These are phyloP conservation scores for Pythium vanterpoolii DNA, from an alignment of 352 stramenopile species.

Conservation along the genomic window DNA sequence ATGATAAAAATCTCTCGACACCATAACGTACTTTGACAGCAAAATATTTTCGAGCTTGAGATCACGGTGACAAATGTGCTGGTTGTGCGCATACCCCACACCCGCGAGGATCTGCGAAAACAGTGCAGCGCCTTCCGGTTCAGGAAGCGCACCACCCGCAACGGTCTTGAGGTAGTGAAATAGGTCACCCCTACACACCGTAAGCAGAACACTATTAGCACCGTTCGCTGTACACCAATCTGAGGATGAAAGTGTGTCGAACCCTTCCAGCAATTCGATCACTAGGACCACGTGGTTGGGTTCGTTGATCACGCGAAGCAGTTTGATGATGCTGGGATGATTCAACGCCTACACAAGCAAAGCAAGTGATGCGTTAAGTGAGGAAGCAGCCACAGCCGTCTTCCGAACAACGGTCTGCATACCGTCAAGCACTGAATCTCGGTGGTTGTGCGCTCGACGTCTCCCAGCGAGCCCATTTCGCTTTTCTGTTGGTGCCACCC, in stretches of 20 bases:
- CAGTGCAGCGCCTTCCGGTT: constrained; percentile 58
- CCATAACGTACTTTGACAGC: constrained; percentile 55
- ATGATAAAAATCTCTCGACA: too few species aligned
- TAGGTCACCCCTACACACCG: constrained; percentile 53
- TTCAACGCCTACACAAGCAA: constrained; percentile 52
- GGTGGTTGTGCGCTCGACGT: constrained; percentile 83
- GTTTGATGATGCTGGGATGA: constrained; percentile 87
- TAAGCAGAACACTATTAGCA: too few species aligned
- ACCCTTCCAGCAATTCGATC: constrained; percentile 86
- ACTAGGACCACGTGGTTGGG: constrained; percentile 84
- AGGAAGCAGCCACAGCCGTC: too few species aligned
- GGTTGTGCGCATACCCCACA: constrained; percentile 85
- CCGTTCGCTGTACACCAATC: too few species aligned
- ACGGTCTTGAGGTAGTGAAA: constrained; percentile 82
- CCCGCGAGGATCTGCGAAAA: constrained; percentile 79
- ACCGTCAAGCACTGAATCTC: constrained; percentile 86
- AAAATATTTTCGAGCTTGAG: constrained; percentile 69
- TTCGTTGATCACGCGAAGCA: constrained; percentile 83
- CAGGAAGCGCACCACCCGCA: constrained; percentile 40
- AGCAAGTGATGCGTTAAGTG: too few species aligned
- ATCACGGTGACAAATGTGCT: constrained; percentile 83
- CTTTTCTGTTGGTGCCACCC: constrained; percentile 48
- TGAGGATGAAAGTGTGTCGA: too few species aligned
- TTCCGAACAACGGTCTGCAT: too few species aligned
- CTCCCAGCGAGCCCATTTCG: constrained; percentile 82